Percentiles rank a stretch among this genome's conserved stretches.
These are phyloP conservation scores for Metschnikowia cerradonensis DNA, from an alignment of 805 yeast species.

Conservation along the genomic window DNA sequence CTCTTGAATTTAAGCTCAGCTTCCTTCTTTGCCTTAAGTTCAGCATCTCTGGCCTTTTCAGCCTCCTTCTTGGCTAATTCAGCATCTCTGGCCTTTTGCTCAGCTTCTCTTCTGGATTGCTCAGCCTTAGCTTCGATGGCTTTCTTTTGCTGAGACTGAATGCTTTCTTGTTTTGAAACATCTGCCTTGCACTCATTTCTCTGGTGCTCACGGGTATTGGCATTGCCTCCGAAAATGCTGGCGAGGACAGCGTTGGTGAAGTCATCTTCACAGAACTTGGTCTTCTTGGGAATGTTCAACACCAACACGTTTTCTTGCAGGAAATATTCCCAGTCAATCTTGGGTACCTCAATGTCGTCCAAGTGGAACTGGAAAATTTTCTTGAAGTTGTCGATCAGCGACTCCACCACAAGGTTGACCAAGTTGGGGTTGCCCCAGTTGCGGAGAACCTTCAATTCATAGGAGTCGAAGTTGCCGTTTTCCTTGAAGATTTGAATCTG, in stretches of 20 bases:
- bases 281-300: constrained; percentile 33
- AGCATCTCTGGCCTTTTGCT: constrained; percentile 7
- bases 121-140: background rate
- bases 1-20: constrained; percentile 5
- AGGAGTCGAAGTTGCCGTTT: constrained; percentile 31
- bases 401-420: constrained; percentile 17
- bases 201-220: background rate
- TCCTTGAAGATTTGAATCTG: constrained; percentile 36
- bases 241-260: constrained; percentile 15
- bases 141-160: background rate
- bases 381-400: constrained; percentile 27
- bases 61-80: constrained; percentile 8
- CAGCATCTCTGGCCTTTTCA: constrained; percentile 4
- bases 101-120: background rate
- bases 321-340: constrained; percentile 35
- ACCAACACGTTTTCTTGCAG: constrained; percentile 29
- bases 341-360: constrained; percentile 26
- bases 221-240: constrained; percentile 9
- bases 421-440: constrained; percentile 8
- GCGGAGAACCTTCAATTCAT: constrained; percentile 26
- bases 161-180: background rate
- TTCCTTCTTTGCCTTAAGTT: constrained; percentile 4
- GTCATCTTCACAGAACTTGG: constrained; percentile 15
- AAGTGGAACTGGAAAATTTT: constrained; percentile 29
- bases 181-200: background rate